phyloP scores from a whole-genome alignment of 2,329 filamentous ascomycete genomes.

The Orbilia oligospora region DNA sequence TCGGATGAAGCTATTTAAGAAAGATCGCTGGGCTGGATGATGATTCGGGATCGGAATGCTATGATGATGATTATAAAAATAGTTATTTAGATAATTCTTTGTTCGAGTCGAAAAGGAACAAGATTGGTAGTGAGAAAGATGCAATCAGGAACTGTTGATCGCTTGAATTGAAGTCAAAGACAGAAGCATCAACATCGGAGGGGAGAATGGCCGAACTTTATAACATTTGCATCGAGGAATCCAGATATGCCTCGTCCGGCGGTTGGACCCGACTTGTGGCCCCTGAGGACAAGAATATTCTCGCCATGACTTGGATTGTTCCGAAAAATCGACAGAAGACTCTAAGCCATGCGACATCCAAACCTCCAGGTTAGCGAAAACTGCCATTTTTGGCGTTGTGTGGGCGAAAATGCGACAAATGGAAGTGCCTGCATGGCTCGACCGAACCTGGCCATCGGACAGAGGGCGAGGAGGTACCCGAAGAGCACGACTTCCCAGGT shows the following conservation, averaged over 20 bases:
- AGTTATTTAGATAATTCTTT: constrained; percentile 24
- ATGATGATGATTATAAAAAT: not conserved
- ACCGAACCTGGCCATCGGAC: constrained; percentile 52
- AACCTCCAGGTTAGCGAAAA: constrained; percentile 59
- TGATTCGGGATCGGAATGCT: not conserved
- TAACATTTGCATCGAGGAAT: constrained; percentile 55
- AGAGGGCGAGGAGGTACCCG: constrained; percentile 47
- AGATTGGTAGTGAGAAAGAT: constrained; percentile 10
- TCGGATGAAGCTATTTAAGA: not conserved
- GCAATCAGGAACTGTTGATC: constrained; percentile 56
- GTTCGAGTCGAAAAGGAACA: constrained; percentile 23
- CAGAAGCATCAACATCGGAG: constrained; percentile 47
- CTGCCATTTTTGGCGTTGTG: constrained; percentile 59
- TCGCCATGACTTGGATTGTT: constrained; percentile 51
- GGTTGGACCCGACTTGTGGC: constrained; percentile 53
- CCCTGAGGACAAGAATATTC: constrained; percentile 53
- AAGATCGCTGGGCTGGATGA: not conserved
- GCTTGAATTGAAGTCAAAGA: constrained; percentile 60
- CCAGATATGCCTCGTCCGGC: constrained; percentile 57
- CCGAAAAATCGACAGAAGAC: constrained; percentile 52
- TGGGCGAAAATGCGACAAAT: constrained; percentile 47
- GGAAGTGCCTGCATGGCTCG: constrained; percentile 24
- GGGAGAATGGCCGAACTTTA: constrained; percentile 58
- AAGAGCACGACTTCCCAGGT: constrained; percentile 40
- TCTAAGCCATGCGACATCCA: constrained; percentile 57